A percentile compares a stretch with the other conserved stretches of the same genome.
Conservation (phyloP, 2,329 filamentous ascomycete genomes). For the Colletotrichum spaethianum region DNA sequence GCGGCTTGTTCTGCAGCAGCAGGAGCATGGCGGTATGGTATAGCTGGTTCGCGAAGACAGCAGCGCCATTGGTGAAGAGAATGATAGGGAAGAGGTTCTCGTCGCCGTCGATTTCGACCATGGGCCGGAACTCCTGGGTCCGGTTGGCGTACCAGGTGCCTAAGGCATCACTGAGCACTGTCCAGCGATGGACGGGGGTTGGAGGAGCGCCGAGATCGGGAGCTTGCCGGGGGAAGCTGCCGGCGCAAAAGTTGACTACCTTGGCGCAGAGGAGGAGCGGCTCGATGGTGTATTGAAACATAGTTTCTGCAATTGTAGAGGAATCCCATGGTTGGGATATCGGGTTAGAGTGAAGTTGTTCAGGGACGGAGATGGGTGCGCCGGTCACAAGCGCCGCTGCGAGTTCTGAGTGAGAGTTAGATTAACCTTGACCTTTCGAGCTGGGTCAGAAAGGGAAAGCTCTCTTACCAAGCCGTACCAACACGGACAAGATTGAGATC, state of each 20-base stretch:
- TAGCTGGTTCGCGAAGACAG: constrained; percentile 67
- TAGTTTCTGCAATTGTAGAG: constrained; percentile 40
- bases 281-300: constrained; percentile 44
- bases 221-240: constrained; percentile 44
- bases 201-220: constrained; percentile 25
- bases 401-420: constrained; percentile 44
- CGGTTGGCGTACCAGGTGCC: constrained; percentile 51
- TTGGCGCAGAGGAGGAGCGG: constrained; percentile 51
- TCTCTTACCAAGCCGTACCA: constrained; percentile 47
- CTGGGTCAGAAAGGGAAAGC: neutral
- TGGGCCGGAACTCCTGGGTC: constrained; percentile 50
- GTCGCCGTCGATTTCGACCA: constrained; percentile 51
- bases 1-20: constrained; percentile 65
- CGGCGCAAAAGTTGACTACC: constrained; percentile 52
- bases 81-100: constrained; percentile 52
- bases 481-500: constrained; percentile 39
- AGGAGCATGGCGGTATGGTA: constrained; percentile 70
- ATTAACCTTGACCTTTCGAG: neutral
- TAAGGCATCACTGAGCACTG: constrained; percentile 49
- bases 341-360: constrained; percentile 40
- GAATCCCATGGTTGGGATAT: constrained; percentile 16
- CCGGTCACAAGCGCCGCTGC: constrained; percentile 48
- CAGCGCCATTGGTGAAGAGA: constrained; percentile 55
- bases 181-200: constrained; percentile 49
- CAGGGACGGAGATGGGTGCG: constrained; percentile 46